These are phyloP conservation scores for Rhizopus arrhizus DNA, from an alignment of 371 early-diverging fungal genomes.

Conservation along the genomic window DNA sequence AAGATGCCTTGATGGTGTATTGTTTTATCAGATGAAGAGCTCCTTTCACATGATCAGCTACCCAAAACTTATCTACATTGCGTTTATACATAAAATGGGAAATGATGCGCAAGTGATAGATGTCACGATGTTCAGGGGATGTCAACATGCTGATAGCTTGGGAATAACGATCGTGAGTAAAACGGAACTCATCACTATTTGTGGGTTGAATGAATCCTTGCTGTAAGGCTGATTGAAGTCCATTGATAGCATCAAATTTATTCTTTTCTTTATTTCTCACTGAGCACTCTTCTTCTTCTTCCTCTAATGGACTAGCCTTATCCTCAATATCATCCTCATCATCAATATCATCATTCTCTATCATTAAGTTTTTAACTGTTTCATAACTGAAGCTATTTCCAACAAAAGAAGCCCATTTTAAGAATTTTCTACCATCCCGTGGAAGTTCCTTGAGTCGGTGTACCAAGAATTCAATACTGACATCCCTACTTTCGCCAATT, in stretches of 20 bases:
- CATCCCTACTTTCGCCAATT: slow-evolving; percentile 29
- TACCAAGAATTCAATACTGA: slow-evolving; percentile 47
- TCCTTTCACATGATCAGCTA: slow-evolving; percentile 75
- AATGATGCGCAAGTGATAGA: slow-evolving; percentile 42
- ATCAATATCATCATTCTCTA: slow-evolving; percentile 33
- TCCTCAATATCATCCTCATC: slow-evolving; percentile 17
- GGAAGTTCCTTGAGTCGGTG: slow-evolving; percentile 47
- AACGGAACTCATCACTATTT: slow-evolving; percentile 46
- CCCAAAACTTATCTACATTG: slow-evolving; percentile 47
- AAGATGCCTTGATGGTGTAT: slow-evolving; percentile 29
- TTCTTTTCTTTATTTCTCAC: background rate
- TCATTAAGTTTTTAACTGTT: slow-evolving; percentile 46
- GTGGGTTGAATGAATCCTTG: slow-evolving; percentile 50
- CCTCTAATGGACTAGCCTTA: background rate
- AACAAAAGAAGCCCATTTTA: slow-evolving; percentile 56
- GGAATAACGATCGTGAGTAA: slow-evolving; percentile 51
- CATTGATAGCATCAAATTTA: slow-evolving; percentile 44
- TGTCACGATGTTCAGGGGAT: slow-evolving; percentile 31
- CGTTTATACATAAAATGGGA: slow-evolving; percentile 39
- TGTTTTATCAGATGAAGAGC: slow-evolving; percentile 83
- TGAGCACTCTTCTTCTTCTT: slow-evolving; percentile 1
- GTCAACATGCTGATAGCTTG: slow-evolving; percentile 49
- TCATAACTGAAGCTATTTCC: slow-evolving; percentile 52
- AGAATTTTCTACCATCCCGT: slow-evolving; percentile 46
- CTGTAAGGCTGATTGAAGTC: slow-evolving; percentile 47